phyloP scores from a whole-genome alignment of 345 rosid genomes.

The Brassica napus region DNA sequence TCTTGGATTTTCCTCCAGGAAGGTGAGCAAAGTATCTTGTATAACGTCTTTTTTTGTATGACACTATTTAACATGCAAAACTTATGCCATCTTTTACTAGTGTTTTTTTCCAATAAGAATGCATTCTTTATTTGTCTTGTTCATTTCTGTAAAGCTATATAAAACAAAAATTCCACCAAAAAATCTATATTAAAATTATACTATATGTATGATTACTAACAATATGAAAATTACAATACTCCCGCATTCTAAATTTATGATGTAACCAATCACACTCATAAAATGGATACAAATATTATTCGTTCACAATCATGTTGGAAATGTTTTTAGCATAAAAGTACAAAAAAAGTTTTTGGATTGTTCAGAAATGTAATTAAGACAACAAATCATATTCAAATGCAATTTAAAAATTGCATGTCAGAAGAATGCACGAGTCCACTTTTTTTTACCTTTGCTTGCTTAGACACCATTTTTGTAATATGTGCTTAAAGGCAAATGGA shows the following conservation, averaged over 20 bases:
- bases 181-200: no score
- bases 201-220: no score
- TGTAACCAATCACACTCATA: background rate
- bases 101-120: background rate
- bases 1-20: background rate
- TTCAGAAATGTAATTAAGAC: background rate
- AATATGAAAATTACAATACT: no score
- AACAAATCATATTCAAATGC: constrained; percentile 8
- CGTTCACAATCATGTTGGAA: background rate
- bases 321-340: background rate
- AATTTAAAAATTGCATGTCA: background rate
- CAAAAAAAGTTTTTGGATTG: background rate
- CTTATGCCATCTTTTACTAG: background rate
- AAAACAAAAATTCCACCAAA: no score
- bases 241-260: no score
- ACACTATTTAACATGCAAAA: background rate
- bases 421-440: background rate
- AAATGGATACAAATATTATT: no score
- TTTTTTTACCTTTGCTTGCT: background rate
- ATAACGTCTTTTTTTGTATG: no score
- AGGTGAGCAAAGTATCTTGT: background rate
- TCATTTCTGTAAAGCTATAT: no score
- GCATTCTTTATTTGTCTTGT: no score
- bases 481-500: background rate
- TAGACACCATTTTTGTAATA: background rate